phyloP scores from a whole-genome alignment of 225 moss, liverwort and hornwort genomes.

The Antitrichia curtipendula region DNA sequence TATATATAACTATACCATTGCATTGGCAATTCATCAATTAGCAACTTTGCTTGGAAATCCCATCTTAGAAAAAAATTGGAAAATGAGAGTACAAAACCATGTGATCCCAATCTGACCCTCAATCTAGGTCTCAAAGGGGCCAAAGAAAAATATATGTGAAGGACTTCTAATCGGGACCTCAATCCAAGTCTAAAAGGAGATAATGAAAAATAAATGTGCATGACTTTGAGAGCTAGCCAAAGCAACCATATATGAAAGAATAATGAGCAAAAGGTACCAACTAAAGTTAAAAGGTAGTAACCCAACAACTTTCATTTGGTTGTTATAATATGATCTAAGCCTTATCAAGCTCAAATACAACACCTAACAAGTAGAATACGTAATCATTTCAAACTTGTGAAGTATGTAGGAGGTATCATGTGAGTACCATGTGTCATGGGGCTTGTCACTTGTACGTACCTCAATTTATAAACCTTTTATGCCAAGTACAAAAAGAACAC shows the following conservation, averaged over 20 bases:
- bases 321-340: neutral
- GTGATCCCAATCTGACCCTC: neutral
- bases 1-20: neutral
- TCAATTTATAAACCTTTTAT: too few species aligned
- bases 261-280: neutral
- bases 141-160: too few species aligned
- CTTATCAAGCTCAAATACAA: neutral
- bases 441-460: fast-evolving
- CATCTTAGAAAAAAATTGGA: neutral
- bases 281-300: too few species aligned
- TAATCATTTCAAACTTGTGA: neutral
- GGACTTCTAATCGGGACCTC: neutral
- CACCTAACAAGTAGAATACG: too few species aligned
- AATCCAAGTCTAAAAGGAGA: too few species aligned
- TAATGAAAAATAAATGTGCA: too few species aligned
- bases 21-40: neutral
- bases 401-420: too few species aligned
- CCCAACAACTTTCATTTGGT: neutral
- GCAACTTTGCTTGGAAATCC: neutral
- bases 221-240: too few species aligned
- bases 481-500: too few species aligned
- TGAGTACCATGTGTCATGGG: too few species aligned
- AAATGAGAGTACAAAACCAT: neutral
- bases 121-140: neutral
- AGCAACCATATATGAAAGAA: too few species aligned